A percentile compares a stretch with the other conserved stretches of the same genome.
Conservation (phyloP, 768 basidiomycete genomes). For the Termitomyces sp. region DNA sequence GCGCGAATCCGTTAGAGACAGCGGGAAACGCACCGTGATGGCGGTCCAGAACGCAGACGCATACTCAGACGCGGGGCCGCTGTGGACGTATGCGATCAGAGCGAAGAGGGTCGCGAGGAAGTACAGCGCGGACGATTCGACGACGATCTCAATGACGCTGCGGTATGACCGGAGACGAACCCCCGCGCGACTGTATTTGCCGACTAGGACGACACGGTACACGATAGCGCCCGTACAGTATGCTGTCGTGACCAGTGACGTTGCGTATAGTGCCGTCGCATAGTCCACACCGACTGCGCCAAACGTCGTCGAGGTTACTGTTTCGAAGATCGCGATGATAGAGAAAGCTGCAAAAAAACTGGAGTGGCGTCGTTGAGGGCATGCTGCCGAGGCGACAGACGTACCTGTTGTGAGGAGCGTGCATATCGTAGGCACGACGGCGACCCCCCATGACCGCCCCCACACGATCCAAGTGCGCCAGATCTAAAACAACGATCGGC, state of each 20-base stretch:
- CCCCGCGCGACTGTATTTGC: neutral
- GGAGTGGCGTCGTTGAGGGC: no score
- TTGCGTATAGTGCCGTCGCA: constrained; percentile 12
- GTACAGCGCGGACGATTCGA: constrained; percentile 13
- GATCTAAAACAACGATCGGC: neutral
- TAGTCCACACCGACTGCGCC: constrained; percentile 12
- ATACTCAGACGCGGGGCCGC: constrained; percentile 13
- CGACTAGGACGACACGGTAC: constrained; percentile 8
- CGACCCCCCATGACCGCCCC: constrained; percentile 8
- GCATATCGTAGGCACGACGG: constrained; percentile 6
- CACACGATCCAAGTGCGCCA: constrained; percentile 14
- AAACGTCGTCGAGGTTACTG: constrained; percentile 9
- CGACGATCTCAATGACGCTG: constrained; percentile 12
- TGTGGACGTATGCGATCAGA: constrained; percentile 9
- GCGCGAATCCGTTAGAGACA: neutral
- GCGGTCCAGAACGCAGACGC: constrained; percentile 15
- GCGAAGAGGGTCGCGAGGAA: constrained; percentile 14
- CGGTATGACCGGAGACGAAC: constrained; percentile 10
- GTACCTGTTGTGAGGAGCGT: constrained; percentile 11
- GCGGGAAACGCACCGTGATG: constrained; percentile 7
- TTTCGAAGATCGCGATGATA: constrained; percentile 10
- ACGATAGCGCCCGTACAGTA: constrained; percentile 13
- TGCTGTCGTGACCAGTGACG: constrained; percentile 11
- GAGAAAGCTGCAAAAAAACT: constrained; percentile 7
- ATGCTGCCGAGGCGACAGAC: neutral